Percentiles rank a stretch among this genome's conserved stretches.
These are phyloP conservation scores for Wickerhamomyces chaumierensis DNA, from an alignment of 805 yeast genomes.

Conservation along the genomic window DNA sequence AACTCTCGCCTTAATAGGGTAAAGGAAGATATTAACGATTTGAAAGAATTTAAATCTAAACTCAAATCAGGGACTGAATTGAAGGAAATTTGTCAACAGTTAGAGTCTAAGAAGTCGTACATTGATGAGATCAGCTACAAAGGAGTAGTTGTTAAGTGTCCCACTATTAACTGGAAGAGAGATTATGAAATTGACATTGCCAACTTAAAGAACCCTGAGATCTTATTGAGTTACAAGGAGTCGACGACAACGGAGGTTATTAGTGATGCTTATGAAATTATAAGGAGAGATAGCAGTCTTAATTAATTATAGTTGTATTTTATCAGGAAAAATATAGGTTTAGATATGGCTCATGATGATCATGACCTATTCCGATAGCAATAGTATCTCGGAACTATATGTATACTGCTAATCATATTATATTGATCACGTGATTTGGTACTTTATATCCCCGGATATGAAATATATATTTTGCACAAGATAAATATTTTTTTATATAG, in stretches of 20 bases:
- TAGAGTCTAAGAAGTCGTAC: conserved; percentile 9
- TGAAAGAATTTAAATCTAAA: conserved; percentile 11
- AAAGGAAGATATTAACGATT: conserved; percentile 13
- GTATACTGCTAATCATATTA: too few relatives aligned
- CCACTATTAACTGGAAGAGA: conserved; percentile 14
- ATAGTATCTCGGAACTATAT: too few relatives aligned
- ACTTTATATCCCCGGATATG: too few relatives aligned
- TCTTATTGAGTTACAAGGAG: neutral
- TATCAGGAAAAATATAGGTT: too few relatives aligned
- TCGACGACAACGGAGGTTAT: too few relatives aligned
- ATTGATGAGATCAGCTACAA: conserved; percentile 18
- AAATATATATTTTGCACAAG: too few relatives aligned
- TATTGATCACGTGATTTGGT: too few relatives aligned
- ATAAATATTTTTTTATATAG: too few relatives aligned
- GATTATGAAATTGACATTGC: conserved; percentile 15
- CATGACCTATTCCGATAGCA: too few relatives aligned
- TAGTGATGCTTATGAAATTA: neutral
- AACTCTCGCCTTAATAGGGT: conserved; percentile 9
- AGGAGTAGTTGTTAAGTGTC: conserved; percentile 15
- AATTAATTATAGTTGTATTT: too few relatives aligned
- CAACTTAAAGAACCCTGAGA: conserved; percentile 1
- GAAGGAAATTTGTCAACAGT: conserved; percentile 9
- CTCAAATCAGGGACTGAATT: conserved; percentile 9
- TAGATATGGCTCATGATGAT: too few relatives aligned
- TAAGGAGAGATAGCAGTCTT: neutral